These are phyloP conservation scores for Phytophthora podocarpi DNA, from an alignment of 352 stramenopile species.

Conservation along the genomic window DNA sequence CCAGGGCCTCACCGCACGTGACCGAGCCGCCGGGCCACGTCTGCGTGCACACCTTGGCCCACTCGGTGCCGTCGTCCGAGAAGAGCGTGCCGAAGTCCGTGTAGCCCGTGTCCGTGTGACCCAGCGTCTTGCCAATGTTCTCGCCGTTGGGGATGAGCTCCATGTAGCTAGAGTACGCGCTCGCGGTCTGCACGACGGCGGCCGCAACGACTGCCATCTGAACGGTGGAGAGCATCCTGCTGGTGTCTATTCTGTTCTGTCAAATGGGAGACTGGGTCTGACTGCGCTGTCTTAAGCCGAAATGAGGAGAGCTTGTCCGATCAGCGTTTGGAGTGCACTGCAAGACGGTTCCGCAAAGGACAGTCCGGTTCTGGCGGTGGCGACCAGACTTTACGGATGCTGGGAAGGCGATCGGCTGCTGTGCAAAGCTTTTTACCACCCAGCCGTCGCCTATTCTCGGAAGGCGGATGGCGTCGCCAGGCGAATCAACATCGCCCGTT, in stretches of 20 bases:
- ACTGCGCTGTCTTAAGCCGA: conserved; percentile 26
- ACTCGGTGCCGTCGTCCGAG: conserved; percentile 37
- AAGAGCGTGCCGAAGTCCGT: conserved; percentile 57
- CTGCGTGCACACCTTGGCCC: conserved; percentile 46
- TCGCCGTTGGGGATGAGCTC: conserved; percentile 54
- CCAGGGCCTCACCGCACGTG: conserved; percentile 43
- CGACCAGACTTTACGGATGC: conserved; percentile 37
- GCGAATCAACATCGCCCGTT: conserved; percentile 15
- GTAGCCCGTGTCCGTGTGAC: conserved; percentile 40
- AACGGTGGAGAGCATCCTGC: conserved; percentile 27
- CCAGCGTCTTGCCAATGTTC: conserved; percentile 44
- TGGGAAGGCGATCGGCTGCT: conserved; percentile 16
- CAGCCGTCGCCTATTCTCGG: conserved; percentile 10
- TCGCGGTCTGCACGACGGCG: conserved; percentile 21
- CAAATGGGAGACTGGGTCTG: conserved; percentile 2
- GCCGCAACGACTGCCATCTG: conserved; percentile 28
- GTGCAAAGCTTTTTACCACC: conserved; percentile 12
- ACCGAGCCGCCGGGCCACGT: conserved; percentile 46
- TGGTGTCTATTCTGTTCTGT: conserved; percentile 4
- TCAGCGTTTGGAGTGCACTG: no score
- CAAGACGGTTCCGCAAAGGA: conserved; percentile 16
- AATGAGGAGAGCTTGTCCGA: no score
- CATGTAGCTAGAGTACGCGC: conserved; percentile 38
- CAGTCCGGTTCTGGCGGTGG: conserved; percentile 29
- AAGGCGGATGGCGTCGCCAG: conserved; percentile 12